Base-by-base conservation (phyloP, 768 basidiomycete species). In the Hypholoma fasciculare region DNA sequence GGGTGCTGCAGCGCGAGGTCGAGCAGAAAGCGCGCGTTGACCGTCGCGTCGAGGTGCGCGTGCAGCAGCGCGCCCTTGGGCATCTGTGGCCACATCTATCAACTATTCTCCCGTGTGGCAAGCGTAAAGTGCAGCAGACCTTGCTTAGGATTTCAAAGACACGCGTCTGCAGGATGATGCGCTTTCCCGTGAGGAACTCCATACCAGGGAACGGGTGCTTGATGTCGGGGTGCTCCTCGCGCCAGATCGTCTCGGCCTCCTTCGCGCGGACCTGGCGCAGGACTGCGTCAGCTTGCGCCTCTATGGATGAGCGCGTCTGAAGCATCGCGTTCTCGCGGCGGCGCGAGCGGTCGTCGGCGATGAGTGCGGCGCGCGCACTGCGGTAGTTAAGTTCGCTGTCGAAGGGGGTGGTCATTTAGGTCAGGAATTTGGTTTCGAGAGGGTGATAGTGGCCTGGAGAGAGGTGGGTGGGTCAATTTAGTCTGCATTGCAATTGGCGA, bases 21-120 rank as follows among this genome's bases (percentile, higher is more conserved):
- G 13, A 88, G 72, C 5, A 91, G 73, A 20, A 76, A 73, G 17
- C 73, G 65, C 1, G 76, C 78, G 52, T 87, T 82, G 20, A 89
- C 86, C 0, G 84, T 88, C 17, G 88, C 86, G 64, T 89, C 89
- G n/a, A 92, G 74, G 66, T 92, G 90, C 0, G 78, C 83, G 62
- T 92, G 90, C 13, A 93, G 74, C 3, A 92, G 76, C 1, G 81
- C 88, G 40, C 90, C 91, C 71, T 92, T 92, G 2, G 90, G 90
- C 88, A 92, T 90, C 87, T 89, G 17, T 54, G 42, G n/a, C 19
- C 40, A 46, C 42, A 44, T 27, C 11, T 30, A 17, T 39, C 19
- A 52, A 48, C 6, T 42, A 16, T 19, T 23, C 40, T 34, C 17
- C 3, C 51, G 49, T 46, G 34, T 40, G 19, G 14, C 6, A 40